phyloP scores from a whole-genome alignment of 768 basidiomycete genomes.

The Calvatia gigantea region DNA sequence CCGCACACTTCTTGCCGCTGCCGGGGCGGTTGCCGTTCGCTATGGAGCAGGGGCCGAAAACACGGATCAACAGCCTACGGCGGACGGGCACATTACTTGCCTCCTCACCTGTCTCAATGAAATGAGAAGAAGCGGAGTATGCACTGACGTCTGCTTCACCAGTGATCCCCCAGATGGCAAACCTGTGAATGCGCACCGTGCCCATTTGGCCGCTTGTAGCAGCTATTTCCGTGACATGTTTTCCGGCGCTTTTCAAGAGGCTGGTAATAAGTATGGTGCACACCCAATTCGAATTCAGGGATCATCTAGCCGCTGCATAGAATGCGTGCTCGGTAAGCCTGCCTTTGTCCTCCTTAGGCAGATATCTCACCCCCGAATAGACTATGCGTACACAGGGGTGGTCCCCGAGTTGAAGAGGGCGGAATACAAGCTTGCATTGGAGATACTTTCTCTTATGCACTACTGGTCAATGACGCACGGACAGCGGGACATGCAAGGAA shows the following conservation, averaged over 20 bases:
- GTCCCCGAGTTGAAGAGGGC: not conserved
- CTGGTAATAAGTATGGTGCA: constrained; percentile 9
- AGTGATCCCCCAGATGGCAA: constrained; percentile 18
- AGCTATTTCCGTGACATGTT: constrained; percentile 29
- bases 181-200: constrained; percentile 30
- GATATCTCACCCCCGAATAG: constrained; percentile 15
- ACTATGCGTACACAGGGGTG: constrained; percentile 28
- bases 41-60: constrained; percentile 14
- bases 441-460: constrained; percentile 11
- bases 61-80: not conserved
- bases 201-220: constrained; percentile 33
- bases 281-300: constrained; percentile 7
- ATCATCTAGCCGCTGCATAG: constrained; percentile 21
- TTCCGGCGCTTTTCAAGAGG: constrained; percentile 22
- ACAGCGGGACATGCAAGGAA: constrained; percentile 7
- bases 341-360: not conserved
- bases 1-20: constrained; percentile 26
- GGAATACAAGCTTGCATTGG: constrained; percentile 9
- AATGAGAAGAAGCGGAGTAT: not conserved
- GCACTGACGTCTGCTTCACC: constrained; percentile 20
- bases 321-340: constrained; percentile 26
- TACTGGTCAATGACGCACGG: constrained; percentile 6
- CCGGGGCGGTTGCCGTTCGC: constrained; percentile 28
- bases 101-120: not conserved
- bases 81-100: not conserved